A percentile compares a stretch with the other conserved stretches of the same genome.
Conservation (phyloP, 257 asterid species). For the Primulina eburnea region DNA sequence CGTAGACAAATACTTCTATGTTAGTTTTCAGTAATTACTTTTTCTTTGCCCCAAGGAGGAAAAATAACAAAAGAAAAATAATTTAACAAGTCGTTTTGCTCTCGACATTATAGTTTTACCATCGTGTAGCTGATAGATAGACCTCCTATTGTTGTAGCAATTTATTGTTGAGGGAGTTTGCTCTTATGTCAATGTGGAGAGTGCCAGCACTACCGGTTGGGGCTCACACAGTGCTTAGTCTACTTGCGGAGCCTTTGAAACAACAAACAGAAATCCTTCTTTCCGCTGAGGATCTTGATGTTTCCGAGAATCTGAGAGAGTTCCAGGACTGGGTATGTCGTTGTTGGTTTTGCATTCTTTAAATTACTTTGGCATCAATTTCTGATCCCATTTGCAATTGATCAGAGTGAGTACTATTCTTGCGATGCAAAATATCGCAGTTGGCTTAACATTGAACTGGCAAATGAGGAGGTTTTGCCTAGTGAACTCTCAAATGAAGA, state of each 20-base stretch:
- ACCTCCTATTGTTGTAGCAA: slow-evolving; percentile 55
- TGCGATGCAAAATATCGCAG: slow-evolving; percentile 93
- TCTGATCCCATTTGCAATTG: slow-evolving; percentile 26
- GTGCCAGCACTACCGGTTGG: slow-evolving; percentile 91
- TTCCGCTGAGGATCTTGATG: slow-evolving; percentile 52
- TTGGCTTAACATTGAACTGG: slow-evolving; percentile 74
- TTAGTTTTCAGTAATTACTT: no score
- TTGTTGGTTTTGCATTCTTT: slow-evolving; percentile 21
- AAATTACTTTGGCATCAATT: slow-evolving; percentile 19
- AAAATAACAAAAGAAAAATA: no score
- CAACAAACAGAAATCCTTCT: slow-evolving; percentile 58
- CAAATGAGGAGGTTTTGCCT: slow-evolving; percentile 62
- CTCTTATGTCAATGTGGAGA: slow-evolving; percentile 98
- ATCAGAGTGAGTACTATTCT: slow-evolving; percentile 88
- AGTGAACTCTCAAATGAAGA: slow-evolving; percentile 77
- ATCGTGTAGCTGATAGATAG: slow-evolving; percentile 25
- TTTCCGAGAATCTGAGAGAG: slow-evolving; percentile 75
- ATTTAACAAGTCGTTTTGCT: no score
- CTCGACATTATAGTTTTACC: slow-evolving; percentile 3
- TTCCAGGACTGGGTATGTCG: slow-evolving; percentile 91
- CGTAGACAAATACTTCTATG: background rate
- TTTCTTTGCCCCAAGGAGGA: background rate
- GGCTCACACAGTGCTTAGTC: slow-evolving; percentile 87
- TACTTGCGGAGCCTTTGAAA: slow-evolving; percentile 97
- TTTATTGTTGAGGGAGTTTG: slow-evolving; percentile 89